Conservation (phyloP, 805 yeast species). For the Millerago galiae region DNA sequence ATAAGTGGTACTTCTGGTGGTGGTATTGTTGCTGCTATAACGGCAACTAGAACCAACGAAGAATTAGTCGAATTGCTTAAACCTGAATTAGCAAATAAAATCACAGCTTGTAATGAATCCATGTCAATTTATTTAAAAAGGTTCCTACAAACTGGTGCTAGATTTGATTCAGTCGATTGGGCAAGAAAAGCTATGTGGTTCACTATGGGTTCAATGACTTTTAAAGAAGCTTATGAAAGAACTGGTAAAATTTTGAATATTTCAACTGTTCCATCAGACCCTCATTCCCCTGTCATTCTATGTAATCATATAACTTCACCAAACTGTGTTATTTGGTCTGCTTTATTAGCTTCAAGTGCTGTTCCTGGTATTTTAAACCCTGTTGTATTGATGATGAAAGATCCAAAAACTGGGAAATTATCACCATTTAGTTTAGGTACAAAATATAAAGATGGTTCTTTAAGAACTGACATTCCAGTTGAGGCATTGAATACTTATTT, state of each 20-base stretch:
- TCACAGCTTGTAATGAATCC: constrained; percentile 66
- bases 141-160: constrained; percentile 70
- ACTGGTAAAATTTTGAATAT: constrained; percentile 70
- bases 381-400: constrained; percentile 70
- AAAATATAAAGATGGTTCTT: constrained; percentile 74
- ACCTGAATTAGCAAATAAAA: constrained; percentile 55
- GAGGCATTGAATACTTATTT: constrained; percentile 68
- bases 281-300: constrained; percentile 72
- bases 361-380: constrained; percentile 81
- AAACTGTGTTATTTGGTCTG: constrained; percentile 75
- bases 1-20: constrained; percentile 81
- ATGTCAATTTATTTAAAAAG: constrained; percentile 54
- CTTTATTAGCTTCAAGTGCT: constrained; percentile 71
- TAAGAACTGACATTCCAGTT: constrained; percentile 73
- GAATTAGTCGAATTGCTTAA: constrained; percentile 47
- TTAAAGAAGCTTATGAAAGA: constrained; percentile 57
- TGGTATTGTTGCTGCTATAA: constrained; percentile 67
- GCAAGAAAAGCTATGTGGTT: constrained; percentile 64
- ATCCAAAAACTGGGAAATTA: constrained; percentile 30
- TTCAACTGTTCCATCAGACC: constrained; percentile 76
- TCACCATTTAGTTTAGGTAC: constrained; percentile 65
- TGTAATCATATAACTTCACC: constrained; percentile 77
- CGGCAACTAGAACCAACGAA: constrained; percentile 62
- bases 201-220: constrained; percentile 67
- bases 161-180: constrained; percentile 72